These are phyloP conservation scores for Dictyostelium capitatum DNA, from an alignment of 78 protist genomes.

Conservation along the genomic window DNA sequence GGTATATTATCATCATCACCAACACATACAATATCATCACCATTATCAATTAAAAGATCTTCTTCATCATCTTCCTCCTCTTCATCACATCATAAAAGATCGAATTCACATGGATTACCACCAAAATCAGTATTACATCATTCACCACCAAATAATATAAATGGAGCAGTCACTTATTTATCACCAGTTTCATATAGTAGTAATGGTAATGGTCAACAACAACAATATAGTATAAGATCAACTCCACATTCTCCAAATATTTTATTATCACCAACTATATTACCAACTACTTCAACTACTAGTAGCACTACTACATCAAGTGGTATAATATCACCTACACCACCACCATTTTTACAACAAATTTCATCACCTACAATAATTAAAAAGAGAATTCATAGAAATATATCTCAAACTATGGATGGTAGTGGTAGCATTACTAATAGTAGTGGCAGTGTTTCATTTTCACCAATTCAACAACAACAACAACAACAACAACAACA, in stretches of 20 bases:
- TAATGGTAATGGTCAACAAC: neutral
- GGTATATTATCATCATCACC: slow-evolving; percentile 3
- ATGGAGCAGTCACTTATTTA: neutral
- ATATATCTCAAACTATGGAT: neutral
- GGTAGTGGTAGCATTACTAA: neutral
- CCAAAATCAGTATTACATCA: slow-evolving; percentile 11
- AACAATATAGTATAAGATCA: neutral
- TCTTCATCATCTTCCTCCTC: neutral
- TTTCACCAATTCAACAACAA: neutral
- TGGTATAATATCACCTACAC: neutral
- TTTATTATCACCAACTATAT: neutral
- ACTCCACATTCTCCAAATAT: slow-evolving; percentile 10
- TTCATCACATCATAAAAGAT: slow-evolving; percentile 41
- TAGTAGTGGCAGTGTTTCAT: neutral
- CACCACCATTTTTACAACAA: neutral
- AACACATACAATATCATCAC: neutral
- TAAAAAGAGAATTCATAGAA: neutral
- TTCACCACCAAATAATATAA: slow-evolving; percentile 33
- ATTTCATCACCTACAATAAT: neutral
- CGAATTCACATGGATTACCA: slow-evolving; percentile 67
- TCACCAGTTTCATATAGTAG: slow-evolving; percentile 2
- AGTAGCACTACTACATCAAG: neutral
- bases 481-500: neutral
- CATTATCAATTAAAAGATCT: slow-evolving; percentile 8
- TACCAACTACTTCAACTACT: neutral